Percentiles rank a stretch among this genome's conserved stretches.
Conservation (phyloP, 1,139 yeast species). For the Diutina rugosa region DNA sequence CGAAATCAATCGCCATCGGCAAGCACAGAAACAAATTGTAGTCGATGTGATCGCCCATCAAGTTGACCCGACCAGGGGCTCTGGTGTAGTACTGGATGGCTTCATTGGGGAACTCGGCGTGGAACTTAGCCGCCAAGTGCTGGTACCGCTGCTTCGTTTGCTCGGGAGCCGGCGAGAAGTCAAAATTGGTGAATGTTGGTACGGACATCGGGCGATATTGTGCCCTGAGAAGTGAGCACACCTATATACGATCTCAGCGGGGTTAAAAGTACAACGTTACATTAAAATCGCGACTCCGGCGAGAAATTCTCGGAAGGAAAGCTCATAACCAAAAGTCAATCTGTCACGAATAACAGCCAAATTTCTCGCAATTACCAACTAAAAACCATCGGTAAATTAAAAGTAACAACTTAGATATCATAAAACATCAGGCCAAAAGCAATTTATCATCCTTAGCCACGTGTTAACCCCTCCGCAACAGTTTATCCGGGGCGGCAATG, state of each 20-base stretch:
- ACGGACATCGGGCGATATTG: neutral
- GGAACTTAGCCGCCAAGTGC: conserved; percentile 11
- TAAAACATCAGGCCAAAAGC: neutral
- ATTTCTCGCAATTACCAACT: too few species aligned
- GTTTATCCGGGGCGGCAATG: neutral
- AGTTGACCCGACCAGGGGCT: conserved; percentile 65
- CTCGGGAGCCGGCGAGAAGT: conserved; percentile 20
- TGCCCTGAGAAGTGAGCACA: neutral
- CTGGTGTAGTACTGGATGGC: conserved; percentile 32
- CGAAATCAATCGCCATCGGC: conserved; percentile 68
- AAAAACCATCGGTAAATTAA: neutral
- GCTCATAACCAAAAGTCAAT: neutral
- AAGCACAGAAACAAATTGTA: conserved; percentile 55
- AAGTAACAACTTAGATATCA: neutral
- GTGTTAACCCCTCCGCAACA: neutral
- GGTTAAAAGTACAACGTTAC: neutral
- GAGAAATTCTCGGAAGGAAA: neutral
- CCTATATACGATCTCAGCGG: neutral
- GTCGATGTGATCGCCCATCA: conserved; percentile 69
- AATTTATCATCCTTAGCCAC: neutral
- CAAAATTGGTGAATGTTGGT: conserved; percentile 7
- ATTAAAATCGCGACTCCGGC: neutral
- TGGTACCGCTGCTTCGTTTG: conserved; percentile 16
- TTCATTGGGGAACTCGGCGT: conserved; percentile 7
- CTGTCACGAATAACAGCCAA: too few species aligned